phyloP scores from a whole-genome alignment of 192 early-diverging fungal genomes.

The Gigaspora rosea region DNA sequence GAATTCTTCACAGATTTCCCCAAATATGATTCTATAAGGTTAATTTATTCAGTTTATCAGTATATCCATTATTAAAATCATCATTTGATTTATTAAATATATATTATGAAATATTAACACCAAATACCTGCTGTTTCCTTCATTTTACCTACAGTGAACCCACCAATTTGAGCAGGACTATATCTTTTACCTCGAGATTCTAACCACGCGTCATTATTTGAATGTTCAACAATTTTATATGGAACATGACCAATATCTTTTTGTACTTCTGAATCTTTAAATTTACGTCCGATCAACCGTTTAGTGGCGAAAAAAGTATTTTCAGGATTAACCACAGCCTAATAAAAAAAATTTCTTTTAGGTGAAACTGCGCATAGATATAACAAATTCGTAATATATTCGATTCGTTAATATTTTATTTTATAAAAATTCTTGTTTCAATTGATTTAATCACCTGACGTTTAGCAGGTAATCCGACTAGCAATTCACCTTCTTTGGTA shows the following conservation, averaged over 20 bases:
- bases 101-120: no score
- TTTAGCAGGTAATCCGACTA: slow-evolving; percentile 96
- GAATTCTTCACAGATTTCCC: slow-evolving; percentile 25
- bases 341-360: not conserved
- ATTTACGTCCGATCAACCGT: slow-evolving; percentile 95
- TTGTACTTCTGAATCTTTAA: slow-evolving; percentile 85
- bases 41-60: not conserved
- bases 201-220: slow-evolving; percentile 98
- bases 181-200: slow-evolving; percentile 94
- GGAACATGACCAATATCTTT: slow-evolving; percentile 87
- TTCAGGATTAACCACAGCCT: slow-evolving; percentile 96
- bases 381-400: not conserved
- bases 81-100: no score
- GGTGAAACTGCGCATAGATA: not conserved
- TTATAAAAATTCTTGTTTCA: not conserved
- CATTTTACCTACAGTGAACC: slow-evolving; percentile 98
- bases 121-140: slow-evolving; percentile 91
- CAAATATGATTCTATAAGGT: slow-evolving; percentile 22
- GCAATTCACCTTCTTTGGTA: slow-evolving; percentile 91
- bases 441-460: slow-evolving; percentile 65
- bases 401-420: not conserved
- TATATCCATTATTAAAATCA: no score
- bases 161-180: slow-evolving; percentile 95
- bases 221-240: slow-evolving; percentile 94
- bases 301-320: slow-evolving; percentile 98